Percentiles rank a stretch among this genome's conserved stretches.
phyloP scores from a whole-genome alignment of 2,329 filamentous ascomycete genomes.

The Harringtonia lauricola region DNA sequence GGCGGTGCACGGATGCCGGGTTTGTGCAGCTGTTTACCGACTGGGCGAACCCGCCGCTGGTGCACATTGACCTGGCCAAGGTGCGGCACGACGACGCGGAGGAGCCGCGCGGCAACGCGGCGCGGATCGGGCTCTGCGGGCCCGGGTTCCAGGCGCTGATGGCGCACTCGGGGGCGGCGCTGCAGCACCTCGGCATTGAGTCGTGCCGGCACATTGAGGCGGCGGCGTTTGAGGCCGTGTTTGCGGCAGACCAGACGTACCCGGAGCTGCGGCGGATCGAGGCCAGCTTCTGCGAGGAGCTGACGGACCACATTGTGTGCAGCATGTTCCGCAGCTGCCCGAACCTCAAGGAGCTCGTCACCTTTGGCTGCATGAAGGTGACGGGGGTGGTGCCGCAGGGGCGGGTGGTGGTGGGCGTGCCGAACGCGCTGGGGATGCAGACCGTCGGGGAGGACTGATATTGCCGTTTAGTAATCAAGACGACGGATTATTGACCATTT shows the following conservation, averaged over 20 bases:
- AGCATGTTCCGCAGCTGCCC: constrained; percentile 55
- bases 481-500: no score
- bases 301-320: constrained; percentile 54
- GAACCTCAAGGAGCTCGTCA: constrained; percentile 44
- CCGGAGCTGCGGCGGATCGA: constrained; percentile 61
- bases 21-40: constrained; percentile 61
- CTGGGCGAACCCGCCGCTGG: constrained; percentile 65
- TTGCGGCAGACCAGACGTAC: constrained; percentile 50
- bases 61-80: constrained; percentile 62
- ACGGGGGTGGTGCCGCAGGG: constrained; percentile 43
- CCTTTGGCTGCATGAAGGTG: constrained; percentile 57
- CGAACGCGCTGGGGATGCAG: constrained; percentile 49
- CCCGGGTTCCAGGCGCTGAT: constrained; percentile 72
- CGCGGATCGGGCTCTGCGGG: constrained; percentile 62
- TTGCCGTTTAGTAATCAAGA: no score
- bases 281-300: constrained; percentile 61
- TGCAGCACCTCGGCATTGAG: constrained; percentile 65
- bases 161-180: constrained; percentile 60
- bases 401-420: constrained; percentile 45
- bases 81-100: constrained; percentile 67
- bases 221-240: constrained; percentile 63
- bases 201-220: constrained; percentile 73
- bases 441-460: constrained; percentile 32
- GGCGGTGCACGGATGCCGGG: constrained; percentile 61
- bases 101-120: constrained; percentile 52